Evolutionary conservation across 2,329 filamentous ascomycete species (phyloP), one percentile per base, ranked within the genome.

Genomic region (Calonectria pseudoreteaudii): DNA sequence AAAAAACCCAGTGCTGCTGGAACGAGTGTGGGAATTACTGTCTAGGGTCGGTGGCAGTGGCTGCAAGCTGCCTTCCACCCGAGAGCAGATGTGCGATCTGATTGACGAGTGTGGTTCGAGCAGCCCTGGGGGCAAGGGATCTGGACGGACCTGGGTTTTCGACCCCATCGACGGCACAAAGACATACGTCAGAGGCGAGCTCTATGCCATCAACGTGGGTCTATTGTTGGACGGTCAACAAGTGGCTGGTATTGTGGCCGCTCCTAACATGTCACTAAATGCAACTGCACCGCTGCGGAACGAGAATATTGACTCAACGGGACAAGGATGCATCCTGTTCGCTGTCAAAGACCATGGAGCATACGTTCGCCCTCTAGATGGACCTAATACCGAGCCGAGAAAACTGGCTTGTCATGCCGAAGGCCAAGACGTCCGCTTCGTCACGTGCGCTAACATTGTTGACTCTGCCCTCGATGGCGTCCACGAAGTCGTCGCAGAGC

Each of bases 101-200:
- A 88, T 92, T 56, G 90, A 91, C 80, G 85, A 85, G 75, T 90
- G 89, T 73, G 86, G 88, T 36, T 76, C 83, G 26, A 85, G 85
- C 30, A 80, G 80, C 20, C 87, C 85, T 6, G 82, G 79, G 9
- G 76, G 78, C 4, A 68, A 71, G 2, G 79, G 75, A 11, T 76
- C 80, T 2, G 87, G 86, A 10, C 81, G 89, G 18, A 86, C 87
- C 11, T 92, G 90, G 90, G 86, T 92, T 0, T 91, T 92, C 77
- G 90, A 92, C 77, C 90, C 90, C 0, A 91, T 92, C 36, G 90
- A 92, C 75, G 90, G 90, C 10, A 92, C 90, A 2, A 88, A 89
- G 82, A 90, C 89, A 0, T 92, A 90, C 68, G 84, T 92, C 11
- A 82, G 84, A 14, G 87, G 88, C 8, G 84, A 90, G 76, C 86